Conservation (phyloP, 495 filamentous ascomycete species). For the Corynascus novoguineensis region DNA sequence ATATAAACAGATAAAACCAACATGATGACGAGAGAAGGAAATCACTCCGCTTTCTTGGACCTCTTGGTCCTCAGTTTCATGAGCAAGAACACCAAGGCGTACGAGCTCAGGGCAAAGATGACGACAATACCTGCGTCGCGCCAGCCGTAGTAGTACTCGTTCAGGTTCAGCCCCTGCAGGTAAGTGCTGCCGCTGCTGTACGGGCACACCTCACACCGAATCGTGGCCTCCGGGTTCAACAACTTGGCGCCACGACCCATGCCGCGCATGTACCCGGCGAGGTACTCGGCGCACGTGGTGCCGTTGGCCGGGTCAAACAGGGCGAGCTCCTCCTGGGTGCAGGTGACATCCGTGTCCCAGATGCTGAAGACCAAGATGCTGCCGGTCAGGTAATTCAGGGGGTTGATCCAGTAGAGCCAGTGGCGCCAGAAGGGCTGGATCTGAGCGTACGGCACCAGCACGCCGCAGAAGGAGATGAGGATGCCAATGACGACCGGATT, state of each 20-base stretch:
- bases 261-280: slow-evolving; percentile 24
- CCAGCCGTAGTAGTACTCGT: slow-evolving; percentile 53
- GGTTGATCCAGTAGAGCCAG: slow-evolving; percentile 50
- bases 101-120: slow-evolving; percentile 31
- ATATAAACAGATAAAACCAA: no score
- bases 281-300: slow-evolving; percentile 27
- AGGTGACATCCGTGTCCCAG: slow-evolving; percentile 20
- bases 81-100: slow-evolving; percentile 26
- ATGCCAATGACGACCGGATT: slow-evolving; percentile 48
- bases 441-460: slow-evolving; percentile 47
- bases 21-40: no score
- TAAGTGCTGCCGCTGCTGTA: slow-evolving; percentile 54
- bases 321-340: slow-evolving; percentile 20
- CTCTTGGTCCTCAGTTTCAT: slow-evolving; percentile 31
- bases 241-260: slow-evolving; percentile 30
- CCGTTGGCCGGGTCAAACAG: slow-evolving; percentile 23
- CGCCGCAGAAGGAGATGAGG: slow-evolving; percentile 50
- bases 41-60: slow-evolving; percentile 31
- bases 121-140: slow-evolving; percentile 50
- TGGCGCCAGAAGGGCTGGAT: slow-evolving; percentile 46
- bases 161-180: slow-evolving; percentile 31
- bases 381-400: slow-evolving; percentile 52
- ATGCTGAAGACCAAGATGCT: slow-evolving; percentile 27
- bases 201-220: slow-evolving; percentile 58
- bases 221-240: slow-evolving; percentile 37